A percentile compares a stretch with the other conserved stretches of the same genome.
Evolutionary conservation across 768 basidiomycete species (phyloP).

Genomic region (Naganishia friedmannii): DNA sequence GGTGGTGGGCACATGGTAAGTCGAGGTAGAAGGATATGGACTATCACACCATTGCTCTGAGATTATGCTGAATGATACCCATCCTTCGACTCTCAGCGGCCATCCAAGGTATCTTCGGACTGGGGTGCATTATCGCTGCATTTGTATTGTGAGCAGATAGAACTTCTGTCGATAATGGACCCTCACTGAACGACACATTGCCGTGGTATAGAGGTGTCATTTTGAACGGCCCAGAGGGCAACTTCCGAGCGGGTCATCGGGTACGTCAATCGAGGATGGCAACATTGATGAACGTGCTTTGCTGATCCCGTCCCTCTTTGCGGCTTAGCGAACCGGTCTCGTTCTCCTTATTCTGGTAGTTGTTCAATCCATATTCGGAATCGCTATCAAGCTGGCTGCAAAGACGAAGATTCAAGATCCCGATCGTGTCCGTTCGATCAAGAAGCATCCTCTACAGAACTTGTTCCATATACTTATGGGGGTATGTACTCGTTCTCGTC

Average conservation of each 20-base stretch:
- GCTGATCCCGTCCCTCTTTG: not conserved
- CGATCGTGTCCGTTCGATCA: not conserved
- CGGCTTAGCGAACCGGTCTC: constrained; percentile 4
- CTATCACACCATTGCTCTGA: not conserved
- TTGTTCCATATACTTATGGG: constrained; percentile 9
- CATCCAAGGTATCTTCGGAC: constrained; percentile 12
- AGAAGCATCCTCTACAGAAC: constrained; percentile 4
- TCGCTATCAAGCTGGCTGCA: not conserved
- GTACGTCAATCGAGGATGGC: not conserved
- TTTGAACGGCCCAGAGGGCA: not conserved
- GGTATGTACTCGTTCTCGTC: too few species aligned
- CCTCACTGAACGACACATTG: not conserved
- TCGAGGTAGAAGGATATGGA: too few species aligned
- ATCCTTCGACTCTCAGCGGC: not conserved
- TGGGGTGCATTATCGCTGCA: constrained; percentile 7
- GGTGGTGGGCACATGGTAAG: constrained; percentile 21
- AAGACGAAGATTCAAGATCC: not conserved
- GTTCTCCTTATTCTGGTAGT: constrained; percentile 11
- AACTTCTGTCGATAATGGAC: not conserved
- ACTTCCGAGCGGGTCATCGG: not conserved
- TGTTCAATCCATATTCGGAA: constrained; percentile 13
- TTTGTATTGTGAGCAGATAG: constrained; percentile 3
- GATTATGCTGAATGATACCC: too few species aligned
- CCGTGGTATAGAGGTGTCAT: constrained; percentile 9
- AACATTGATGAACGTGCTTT: not conserved